Evolutionary conservation across 73 alveolate genomes (phyloP).

Genomic region (Urostyla sp.): DNA sequence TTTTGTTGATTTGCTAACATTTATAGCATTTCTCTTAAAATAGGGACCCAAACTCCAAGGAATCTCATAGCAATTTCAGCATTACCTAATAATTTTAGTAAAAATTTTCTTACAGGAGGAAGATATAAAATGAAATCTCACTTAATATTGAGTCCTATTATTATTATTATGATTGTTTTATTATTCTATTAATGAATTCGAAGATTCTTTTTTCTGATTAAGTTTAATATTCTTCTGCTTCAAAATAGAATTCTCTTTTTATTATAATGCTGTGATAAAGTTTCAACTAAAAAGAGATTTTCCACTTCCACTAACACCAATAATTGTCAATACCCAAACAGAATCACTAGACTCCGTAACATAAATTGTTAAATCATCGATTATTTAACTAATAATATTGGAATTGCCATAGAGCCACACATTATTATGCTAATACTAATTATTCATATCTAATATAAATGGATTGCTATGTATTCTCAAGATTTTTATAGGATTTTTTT

Average conservation of each 20-base stretch:
- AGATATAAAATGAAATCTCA: too few species aligned
- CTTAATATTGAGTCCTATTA: too few species aligned
- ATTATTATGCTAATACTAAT: conserved; percentile 18
- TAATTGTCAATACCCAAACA: conserved; percentile 35
- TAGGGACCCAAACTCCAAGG: conserved; percentile 41
- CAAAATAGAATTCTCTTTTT: neutral
- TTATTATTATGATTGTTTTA: too few species aligned
- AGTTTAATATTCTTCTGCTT: neutral
- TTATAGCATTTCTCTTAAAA: conserved; percentile 18
- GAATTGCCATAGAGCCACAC: conserved; percentile 5
- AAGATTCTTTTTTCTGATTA: too few species aligned
- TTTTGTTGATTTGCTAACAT: neutral
- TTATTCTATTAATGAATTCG: too few species aligned
- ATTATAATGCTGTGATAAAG: neutral
- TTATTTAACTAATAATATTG: neutral
- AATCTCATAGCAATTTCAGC: conserved; percentile 7
- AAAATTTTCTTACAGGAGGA: too few species aligned
- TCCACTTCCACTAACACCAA: conserved; percentile 33
- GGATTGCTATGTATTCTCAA: conserved; percentile 35
- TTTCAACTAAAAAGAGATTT: conserved; percentile 36
- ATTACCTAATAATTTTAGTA: conserved; percentile 14
- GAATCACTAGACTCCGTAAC: conserved; percentile 7
- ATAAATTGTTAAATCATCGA: conserved; percentile 21
- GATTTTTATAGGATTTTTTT: neutral
- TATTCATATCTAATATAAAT: conserved; percentile 3